Evolutionary conservation across 2,329 filamentous ascomycete genomes (phyloP), one percentile per base, ranked within the genome.

Genomic region (Dothideomycetidae sp.): DNA sequence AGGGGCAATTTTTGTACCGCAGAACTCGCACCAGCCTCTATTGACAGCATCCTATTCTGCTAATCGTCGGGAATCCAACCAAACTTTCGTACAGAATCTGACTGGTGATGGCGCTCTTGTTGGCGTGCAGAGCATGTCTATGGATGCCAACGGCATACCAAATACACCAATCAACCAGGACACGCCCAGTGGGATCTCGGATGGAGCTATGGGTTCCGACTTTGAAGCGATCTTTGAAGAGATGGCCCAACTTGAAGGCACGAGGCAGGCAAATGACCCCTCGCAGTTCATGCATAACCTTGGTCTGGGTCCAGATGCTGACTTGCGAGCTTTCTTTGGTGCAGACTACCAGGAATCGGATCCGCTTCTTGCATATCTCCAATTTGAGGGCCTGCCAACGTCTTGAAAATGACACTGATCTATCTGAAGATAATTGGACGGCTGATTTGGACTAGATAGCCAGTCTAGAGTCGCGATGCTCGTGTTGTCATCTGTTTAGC

Each of bases 221-320:
- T 38, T 38, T 17, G 36, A 38, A 23, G 36, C 36, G 11, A 61
- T 72, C 36, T 73, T 73, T 42, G 70, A 73, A 36, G 70, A 74
- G 44, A 53, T 75, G 26, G 69, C 69, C 3, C 68, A 69, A 5
- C 55, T 73, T 19, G 71, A 74, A 46, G 67, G 63, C 2, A 62
- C 62, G 14, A 64, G 71, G 37, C 57, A 60, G 23, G 55, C 70
- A 31, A 68, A 71, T 16, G 62, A 66, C 44, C 63, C 70, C 2
- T 26, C 21, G 21, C 21, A 26, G n/a, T 78, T 78, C 47, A 75
- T 78, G 73, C 66, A 71, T 31, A 78, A 78, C 46, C 59, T 79
- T 13, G 75, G 75, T 0, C 76, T 78, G 50, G 71, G 68, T 1
- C 73, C 74, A 0, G 73, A 73, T 16, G 67, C 70, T 21, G 72